Evolutionary conservation across 2,329 filamentous ascomycete genomes (phyloP).

Genomic region (Trichophyton benhamiae): DNA sequence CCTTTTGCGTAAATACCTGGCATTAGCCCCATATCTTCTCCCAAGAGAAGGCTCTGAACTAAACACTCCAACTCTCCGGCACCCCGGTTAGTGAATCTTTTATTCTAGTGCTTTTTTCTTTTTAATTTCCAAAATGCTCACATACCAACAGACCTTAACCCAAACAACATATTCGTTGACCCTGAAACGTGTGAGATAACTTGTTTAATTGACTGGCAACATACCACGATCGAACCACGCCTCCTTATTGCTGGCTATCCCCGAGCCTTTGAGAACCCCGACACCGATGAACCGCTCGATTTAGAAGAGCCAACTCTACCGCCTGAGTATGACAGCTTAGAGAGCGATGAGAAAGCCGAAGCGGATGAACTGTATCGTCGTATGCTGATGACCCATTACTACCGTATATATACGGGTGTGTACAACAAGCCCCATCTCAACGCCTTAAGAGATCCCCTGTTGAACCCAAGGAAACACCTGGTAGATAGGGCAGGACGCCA

Average conservation of each 20-base stretch:
- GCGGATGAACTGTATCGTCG: constrained; percentile 13
- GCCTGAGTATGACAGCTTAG: constrained; percentile 8
- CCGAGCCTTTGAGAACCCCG: constrained; percentile 9
- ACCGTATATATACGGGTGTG: constrained; percentile 9
- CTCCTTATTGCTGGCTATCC: constrained; percentile 12
- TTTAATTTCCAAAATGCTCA: too few species aligned
- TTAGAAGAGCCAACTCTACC: constrained; percentile 1
- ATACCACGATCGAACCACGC: constrained; percentile 9
- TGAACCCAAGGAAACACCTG: constrained; percentile 8
- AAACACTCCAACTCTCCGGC: constrained; percentile 12
- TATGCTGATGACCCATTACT: constrained; percentile 7
- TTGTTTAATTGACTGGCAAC: constrained; percentile 13
- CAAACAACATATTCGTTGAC: too few species aligned
- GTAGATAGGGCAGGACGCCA: constrained; percentile 8
- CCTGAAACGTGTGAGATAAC: background rate
- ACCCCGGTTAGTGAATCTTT: constrained; percentile 10
- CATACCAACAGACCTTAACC: too few species aligned
- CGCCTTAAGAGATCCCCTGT: constrained; percentile 8
- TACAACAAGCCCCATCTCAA: constrained; percentile 10
- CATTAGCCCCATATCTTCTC: constrained; percentile 10
- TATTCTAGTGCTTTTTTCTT: too few species aligned
- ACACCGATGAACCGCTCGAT: background rate
- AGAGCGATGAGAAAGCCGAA: constrained; percentile 8
- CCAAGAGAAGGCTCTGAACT: background rate
- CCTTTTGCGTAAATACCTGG: constrained; percentile 11